Base-by-base conservation (phyloP, 1,284 basidiomycete species). In the Pisolithus thermaeus region DNA sequence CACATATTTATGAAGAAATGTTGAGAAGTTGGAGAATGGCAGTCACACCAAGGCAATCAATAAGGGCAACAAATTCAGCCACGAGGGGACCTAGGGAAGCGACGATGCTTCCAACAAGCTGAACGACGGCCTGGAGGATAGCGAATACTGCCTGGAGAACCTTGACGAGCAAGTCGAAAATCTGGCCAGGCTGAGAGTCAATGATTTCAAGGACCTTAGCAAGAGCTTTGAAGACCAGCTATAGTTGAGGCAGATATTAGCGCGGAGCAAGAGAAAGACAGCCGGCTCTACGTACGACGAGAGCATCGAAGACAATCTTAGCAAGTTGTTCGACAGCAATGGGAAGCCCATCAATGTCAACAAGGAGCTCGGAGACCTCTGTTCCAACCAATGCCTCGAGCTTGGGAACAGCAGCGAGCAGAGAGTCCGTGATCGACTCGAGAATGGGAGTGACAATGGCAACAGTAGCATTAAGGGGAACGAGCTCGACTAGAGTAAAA, bases 141-240 rank as follows among this genome's bases (percentile, higher is more conserved):
- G 58, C 53, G 11, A 52, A 52, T 23, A 75, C 54, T 9, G 70
- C 47, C 44, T 28, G 25, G 37, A 58, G 64, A 35, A 76, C 64
- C n/a, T 48, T 57, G 20, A 45, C 50, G 41, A 74, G 58, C 14
- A 67, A 36, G 9, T 52, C 46, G n/a, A 58, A 42, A 41, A 73
- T 52, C 7, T 37, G 28, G 5, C 56, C 50, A 42, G 66, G 56
- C 20, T 59, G 58, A 18, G 54, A 50, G 41, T 56, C 60, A 37
- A 69, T 66, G 22, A 73, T 52, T 30, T 62, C 59, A 22, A 76
- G 59, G 49, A 73, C 65, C 20, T 62, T 61, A n/a, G 60, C 62
- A 49, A 73, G 55, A 20, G 72, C 72, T n/a, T 43, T 53, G 57
- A 75, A 66, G 47, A 76, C 55, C 25, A 71, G 46, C 61, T 67